A percentile compares a stretch with the other conserved stretches of the same genome.
Conservation (phyloP, 257 asterid species). For the Solanum tarijense region DNA sequence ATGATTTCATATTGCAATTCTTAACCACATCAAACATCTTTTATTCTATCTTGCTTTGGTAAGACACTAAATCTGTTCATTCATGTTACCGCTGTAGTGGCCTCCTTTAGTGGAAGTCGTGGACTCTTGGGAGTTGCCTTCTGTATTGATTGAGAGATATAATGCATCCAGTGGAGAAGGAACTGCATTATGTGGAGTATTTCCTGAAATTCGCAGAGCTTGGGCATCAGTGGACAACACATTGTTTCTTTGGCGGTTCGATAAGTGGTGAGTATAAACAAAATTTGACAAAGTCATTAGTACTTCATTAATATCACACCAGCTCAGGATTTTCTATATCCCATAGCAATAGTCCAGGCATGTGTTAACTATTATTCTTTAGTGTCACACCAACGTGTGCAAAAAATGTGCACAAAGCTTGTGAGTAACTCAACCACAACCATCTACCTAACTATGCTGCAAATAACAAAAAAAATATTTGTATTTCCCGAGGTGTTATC, state of each 20-base stretch:
- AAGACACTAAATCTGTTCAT: background rate
- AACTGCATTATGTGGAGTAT: constrained; percentile 92
- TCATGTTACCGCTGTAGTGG: constrained; percentile 56
- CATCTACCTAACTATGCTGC: background rate
- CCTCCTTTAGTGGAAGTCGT: constrained; percentile 86
- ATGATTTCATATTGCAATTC: background rate
- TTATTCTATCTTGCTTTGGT: background rate
- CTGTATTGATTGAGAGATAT: constrained; percentile 78
- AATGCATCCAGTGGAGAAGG: constrained; percentile 97
- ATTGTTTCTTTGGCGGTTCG: constrained; percentile 87
- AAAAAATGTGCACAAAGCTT: background rate
- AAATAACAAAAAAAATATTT: background rate
- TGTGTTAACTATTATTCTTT: background rate
- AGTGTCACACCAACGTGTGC: background rate
- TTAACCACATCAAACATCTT: background rate
- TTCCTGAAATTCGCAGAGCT: constrained; percentile 90
- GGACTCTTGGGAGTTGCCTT: constrained; percentile 94
- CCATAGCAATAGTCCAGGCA: background rate
- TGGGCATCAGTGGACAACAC: constrained; percentile 99
- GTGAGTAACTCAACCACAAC: background rate
- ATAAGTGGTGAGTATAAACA: constrained; percentile 60
- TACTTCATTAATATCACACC: background rate
- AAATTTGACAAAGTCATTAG: background rate
- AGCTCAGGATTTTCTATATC: background rate
- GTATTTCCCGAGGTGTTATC: background rate